phyloP scores from a whole-genome alignment of 495 filamentous ascomycete species.

The Letharia columbiana region DNA sequence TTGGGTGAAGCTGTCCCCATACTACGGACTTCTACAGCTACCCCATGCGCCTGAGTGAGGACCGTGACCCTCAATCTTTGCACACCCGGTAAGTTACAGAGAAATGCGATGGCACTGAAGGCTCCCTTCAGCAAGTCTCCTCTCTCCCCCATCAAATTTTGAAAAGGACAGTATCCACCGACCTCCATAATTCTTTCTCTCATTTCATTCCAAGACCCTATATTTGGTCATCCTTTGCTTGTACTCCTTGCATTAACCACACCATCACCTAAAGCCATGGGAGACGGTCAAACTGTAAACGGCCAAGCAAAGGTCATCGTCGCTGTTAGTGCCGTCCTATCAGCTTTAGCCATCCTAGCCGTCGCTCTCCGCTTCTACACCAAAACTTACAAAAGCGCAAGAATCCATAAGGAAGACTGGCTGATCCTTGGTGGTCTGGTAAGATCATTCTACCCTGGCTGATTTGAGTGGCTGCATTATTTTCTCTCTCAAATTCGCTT shows the following conservation, averaged over 20 bases:
- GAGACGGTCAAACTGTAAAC: conserved; percentile 7
- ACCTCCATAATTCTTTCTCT: not conserved
- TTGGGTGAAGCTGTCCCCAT: not conserved
- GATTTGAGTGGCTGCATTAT: not conserved
- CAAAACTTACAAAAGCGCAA: conserved; percentile 26
- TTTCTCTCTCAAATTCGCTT: not conserved
- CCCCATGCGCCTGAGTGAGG: not conserved
- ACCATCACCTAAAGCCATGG: not conserved
- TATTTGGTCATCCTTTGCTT: not conserved
- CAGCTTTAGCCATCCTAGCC: conserved; percentile 28
- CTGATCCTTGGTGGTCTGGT: conserved; percentile 32
- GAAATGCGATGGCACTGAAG: not conserved
- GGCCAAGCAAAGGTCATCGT: conserved; percentile 4
- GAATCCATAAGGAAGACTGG: conserved; percentile 32
- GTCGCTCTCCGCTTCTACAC: conserved; percentile 31
- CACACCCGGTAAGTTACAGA: not conserved
- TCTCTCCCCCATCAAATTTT: not conserved
- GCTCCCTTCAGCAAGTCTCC: not conserved
- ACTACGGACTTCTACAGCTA: not conserved
- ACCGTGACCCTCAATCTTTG: not conserved
- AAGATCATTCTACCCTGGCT: conserved; percentile 8
- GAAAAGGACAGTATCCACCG: not conserved
- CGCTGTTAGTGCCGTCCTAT: conserved; percentile 28
- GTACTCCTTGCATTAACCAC: not conserved
- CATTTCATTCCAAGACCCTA: not conserved